Evolutionary conservation across 345 rosid genomes (phyloP), one percentile per base, ranked within the genome.

Genomic region (Odontarrhena argentea): DNA sequence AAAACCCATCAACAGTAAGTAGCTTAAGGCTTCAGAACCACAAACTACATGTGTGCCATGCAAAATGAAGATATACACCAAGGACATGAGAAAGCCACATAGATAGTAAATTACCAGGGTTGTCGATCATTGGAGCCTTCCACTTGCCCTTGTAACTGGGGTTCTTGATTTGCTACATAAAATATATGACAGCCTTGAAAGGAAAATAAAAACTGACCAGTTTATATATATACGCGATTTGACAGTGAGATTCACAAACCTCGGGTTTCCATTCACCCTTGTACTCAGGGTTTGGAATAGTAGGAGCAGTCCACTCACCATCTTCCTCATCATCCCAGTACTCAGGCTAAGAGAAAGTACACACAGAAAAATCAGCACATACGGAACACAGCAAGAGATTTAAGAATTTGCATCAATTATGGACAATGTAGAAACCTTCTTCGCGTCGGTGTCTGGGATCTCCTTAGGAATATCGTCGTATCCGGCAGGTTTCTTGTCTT

Each of bases 291-390:
- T 95, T 95, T 61, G 96, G 71, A 54, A 89, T 85, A 50, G 99
- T 95, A n/a, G 99, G 93, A 55, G 88, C 76, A 44, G 96, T 86
- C 99, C 99, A 95, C 73, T 91, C 99, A 83, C 98, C 98, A 82
- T 95, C 99, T 79, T 95, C 99, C 76, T 95, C 96, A 4, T 91
- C 99, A 80, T 95, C 96, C 99, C 99, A 95, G 76, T 91, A 98
- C 68, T 95, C 98, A 55, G 99, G 99, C 99, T 95, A 55, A 47
- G 38, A 72, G 0, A 65, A 46, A 30, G n/a, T 7, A 51, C 9
- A 51, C 6, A 26, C 48, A 22, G 25, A 45, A 60, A 60, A 6
- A 15, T 60, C 7, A 73, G 62, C 41, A 45, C 60, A 53, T n/a
- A 34, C 32, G 4, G 5, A 65, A 18, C 24, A 26, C 59, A 28